Conservation (phyloP, 140 eudicot species). For the Anethum foeniculum region DNA sequence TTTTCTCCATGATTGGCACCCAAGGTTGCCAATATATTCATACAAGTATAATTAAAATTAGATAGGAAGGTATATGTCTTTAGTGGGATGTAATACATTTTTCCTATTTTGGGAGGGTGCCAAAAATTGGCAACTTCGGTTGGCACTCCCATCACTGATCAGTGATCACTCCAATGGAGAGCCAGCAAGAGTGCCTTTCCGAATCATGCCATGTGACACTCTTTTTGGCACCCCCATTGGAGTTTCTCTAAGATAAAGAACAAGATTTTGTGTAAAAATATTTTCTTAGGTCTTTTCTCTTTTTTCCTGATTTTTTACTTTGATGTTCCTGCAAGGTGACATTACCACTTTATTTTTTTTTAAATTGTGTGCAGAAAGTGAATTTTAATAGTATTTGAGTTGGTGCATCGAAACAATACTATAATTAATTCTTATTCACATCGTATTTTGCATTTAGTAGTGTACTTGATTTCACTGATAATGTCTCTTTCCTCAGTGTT, state of each 20-base stretch:
- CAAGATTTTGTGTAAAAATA: background rate
- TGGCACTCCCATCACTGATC: too few species aligned
- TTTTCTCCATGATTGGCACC: too few species aligned
- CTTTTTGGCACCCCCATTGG: too few species aligned
- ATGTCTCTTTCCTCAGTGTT: constrained; percentile 33
- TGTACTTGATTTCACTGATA: background rate
- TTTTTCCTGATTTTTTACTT: background rate
- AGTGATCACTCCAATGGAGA: too few species aligned
- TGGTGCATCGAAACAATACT: background rate
- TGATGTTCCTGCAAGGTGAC: background rate
- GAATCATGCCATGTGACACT: too few species aligned
- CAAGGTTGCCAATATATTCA: too few species aligned
- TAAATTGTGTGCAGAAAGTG: background rate
- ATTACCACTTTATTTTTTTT: background rate
- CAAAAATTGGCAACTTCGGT: too few species aligned
- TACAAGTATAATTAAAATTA: too few species aligned
- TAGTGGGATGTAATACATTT: too few species aligned
- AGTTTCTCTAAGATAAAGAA: background rate
- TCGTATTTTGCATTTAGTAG: background rate
- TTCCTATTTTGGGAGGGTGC: too few species aligned
- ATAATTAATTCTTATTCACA: background rate
- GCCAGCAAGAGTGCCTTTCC: too few species aligned
- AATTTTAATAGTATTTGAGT: background rate
- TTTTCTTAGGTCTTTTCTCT: background rate
- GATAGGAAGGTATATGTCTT: too few species aligned